phyloP scores from a whole-genome alignment of 2,329 filamentous ascomycete genomes.

The Trichophyton rubrum region DNA sequence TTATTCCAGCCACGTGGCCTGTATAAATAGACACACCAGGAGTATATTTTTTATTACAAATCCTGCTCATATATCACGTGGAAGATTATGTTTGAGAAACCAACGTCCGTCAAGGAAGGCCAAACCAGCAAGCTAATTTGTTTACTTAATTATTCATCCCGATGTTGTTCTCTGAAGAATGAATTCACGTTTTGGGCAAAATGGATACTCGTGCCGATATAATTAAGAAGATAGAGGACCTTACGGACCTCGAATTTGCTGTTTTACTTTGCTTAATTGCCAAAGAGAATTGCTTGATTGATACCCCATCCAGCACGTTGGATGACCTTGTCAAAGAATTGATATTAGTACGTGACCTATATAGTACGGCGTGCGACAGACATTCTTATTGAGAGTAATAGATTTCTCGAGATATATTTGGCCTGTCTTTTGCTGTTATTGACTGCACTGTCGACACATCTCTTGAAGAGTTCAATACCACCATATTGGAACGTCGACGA shows the following conservation, averaged over 20 bases:
- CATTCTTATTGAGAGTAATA: constrained; percentile 22
- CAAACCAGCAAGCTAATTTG: neutral
- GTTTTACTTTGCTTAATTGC: constrained; percentile 67
- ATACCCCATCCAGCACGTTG: constrained; percentile 51
- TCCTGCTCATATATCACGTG: neutral
- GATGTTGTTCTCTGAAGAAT: neutral
- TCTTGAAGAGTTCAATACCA: constrained; percentile 65
- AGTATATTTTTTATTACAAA: too few relatives aligned
- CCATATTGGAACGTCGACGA: constrained; percentile 42
- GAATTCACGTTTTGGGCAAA: neutral
- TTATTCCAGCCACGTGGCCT: too few relatives aligned
- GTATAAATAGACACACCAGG: too few relatives aligned
- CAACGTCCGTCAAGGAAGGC: neutral
- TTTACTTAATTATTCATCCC: neutral
- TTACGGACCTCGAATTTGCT: constrained; percentile 82
- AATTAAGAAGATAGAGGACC: constrained; percentile 56
- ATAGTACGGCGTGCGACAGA: constrained; percentile 1
- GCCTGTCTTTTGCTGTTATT: constrained; percentile 55
- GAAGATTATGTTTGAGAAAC: neutral
- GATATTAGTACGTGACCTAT: constrained; percentile 43
- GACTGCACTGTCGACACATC: constrained; percentile 62
- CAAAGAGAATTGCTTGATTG: constrained; percentile 78
- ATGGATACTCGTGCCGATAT: constrained; percentile 49
- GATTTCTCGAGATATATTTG: constrained; percentile 60
- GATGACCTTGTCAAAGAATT: constrained; percentile 63